Conservation (phyloP, 2,329 filamentous ascomycete genomes). For the Phaeosphaeriaceae sp. region DNA sequence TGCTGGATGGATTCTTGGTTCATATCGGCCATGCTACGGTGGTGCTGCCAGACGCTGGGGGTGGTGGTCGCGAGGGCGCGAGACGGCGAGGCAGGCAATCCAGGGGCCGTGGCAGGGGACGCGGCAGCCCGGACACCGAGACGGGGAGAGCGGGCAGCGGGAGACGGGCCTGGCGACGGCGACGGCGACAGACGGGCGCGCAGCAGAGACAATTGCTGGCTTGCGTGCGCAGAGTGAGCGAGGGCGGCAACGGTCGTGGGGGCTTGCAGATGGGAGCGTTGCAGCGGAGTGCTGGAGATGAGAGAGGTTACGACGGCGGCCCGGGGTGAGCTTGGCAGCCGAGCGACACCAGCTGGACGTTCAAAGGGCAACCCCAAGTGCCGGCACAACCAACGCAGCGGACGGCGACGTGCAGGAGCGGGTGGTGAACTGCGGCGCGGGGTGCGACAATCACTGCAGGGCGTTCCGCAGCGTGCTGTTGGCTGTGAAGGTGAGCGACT, state of each 20-base stretch:
- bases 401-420: background rate
- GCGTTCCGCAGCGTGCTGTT: background rate
- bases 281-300: slow-evolving; percentile 34
- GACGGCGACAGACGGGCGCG: slow-evolving; percentile 35
- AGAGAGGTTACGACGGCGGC: slow-evolving; percentile 37
- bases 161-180: slow-evolving; percentile 27
- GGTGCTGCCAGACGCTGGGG: slow-evolving; percentile 15
- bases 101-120: slow-evolving; percentile 44
- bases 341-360: slow-evolving; percentile 34
- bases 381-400: slow-evolving; percentile 5
- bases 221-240: slow-evolving; percentile 30
- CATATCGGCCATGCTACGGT: slow-evolving; percentile 55
- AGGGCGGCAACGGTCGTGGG: slow-evolving; percentile 16
- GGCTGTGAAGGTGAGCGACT: background rate
- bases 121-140: slow-evolving; percentile 31
- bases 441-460: background rate
- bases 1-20: slow-evolving; percentile 60
- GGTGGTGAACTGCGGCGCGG: background rate
- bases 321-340: slow-evolving; percentile 37
- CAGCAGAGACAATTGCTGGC: slow-evolving; percentile 39
- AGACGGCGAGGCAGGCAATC: slow-evolving; percentile 37
- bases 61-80: slow-evolving; percentile 22
- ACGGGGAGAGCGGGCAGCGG: slow-evolving; percentile 10
- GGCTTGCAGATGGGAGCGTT: slow-evolving; percentile 21
- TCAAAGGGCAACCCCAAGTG: slow-evolving; percentile 21